Conservation (phyloP, 1,284 basidiomycete species). For the Agroathelia rolfsii region DNA sequence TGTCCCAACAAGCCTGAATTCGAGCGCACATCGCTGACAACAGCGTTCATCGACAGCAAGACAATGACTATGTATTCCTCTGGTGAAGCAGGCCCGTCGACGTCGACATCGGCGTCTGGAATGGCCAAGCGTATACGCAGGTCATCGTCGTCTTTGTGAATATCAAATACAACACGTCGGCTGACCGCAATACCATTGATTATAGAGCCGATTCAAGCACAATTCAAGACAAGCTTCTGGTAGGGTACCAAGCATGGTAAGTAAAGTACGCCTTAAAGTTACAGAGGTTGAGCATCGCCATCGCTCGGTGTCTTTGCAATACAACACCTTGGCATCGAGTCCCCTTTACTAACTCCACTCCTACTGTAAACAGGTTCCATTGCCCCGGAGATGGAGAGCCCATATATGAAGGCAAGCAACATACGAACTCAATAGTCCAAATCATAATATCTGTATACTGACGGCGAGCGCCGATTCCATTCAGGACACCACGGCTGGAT, state of each 20-base stretch:
- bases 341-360: slow-evolving; percentile 2
- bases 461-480: not conserved
- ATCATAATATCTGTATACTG: not conserved
- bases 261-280: too few relatives aligned
- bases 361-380: slow-evolving; percentile 43
- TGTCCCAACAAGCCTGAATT: too few relatives aligned
- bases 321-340: too few relatives aligned
- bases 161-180: not conserved
- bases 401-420: slow-evolving; percentile 40
- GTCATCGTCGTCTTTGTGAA: too few relatives aligned
- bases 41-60: too few relatives aligned
- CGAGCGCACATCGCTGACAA: too few relatives aligned
- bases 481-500: slow-evolving; percentile 70
- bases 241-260: slow-evolving; percentile 78
- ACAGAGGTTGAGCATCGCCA: not conserved
- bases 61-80: too few relatives aligned
- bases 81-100: too few relatives aligned
- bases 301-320: too few relatives aligned
- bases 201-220: slow-evolving; percentile 38
- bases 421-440: not conserved
- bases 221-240: slow-evolving; percentile 68
- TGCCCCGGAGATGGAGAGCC: slow-evolving; percentile 57
- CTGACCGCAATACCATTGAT: too few relatives aligned
- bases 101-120: too few relatives aligned
- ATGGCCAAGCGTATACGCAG: too few relatives aligned